Evolutionary conservation across 345 rosid genomes (phyloP).

Genomic region (Salix suchowensis): DNA sequence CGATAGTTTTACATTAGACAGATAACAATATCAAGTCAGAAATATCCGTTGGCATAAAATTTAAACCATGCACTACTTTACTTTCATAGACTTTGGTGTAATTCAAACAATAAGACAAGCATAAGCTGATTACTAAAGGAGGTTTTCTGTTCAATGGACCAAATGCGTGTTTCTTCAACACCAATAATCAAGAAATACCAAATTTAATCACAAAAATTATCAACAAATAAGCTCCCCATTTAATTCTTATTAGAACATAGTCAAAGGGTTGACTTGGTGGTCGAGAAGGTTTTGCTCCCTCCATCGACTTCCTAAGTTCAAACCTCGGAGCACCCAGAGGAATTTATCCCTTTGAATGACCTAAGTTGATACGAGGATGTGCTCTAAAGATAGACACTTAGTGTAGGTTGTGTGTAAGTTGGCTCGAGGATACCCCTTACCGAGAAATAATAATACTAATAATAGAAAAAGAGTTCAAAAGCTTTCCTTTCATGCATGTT

Average conservation of each 20-base stretch:
- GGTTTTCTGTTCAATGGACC: neutral
- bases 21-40: neutral
- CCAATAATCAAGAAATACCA: neutral
- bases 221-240: neutral
- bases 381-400: neutral
- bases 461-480: neutral
- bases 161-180: neutral
- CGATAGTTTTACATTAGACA: slow-evolving; percentile 3
- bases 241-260: neutral
- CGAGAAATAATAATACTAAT: neutral
- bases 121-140: neutral
- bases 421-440: neutral
- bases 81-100: neutral
- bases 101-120: neutral
- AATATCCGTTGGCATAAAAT: neutral
- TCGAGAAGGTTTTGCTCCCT: neutral
- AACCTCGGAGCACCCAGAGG: neutral
- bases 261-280: neutral
- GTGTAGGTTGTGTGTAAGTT: too few relatives aligned
- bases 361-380: too few relatives aligned
- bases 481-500: neutral
- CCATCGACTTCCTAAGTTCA: neutral
- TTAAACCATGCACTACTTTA: neutral
- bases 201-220: neutral
- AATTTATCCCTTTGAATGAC: too few relatives aligned